Base-by-base conservation (phyloP, 768 basidiomycete species). In the Leccinellum albellum region DNA sequence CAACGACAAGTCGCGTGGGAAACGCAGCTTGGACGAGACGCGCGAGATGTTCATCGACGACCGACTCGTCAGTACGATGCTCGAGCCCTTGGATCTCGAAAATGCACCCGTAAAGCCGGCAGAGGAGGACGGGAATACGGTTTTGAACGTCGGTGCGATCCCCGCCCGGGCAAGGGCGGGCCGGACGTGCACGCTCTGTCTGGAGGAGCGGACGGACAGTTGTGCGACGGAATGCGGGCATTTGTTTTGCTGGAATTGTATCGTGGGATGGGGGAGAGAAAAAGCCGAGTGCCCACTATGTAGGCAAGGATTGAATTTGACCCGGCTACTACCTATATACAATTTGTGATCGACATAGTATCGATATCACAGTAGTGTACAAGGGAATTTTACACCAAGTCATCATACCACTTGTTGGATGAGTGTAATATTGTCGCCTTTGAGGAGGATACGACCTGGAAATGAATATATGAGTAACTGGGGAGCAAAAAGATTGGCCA, bases 351-450 rank as follows among this genome's bases (percentile, higher is more conserved):
- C 56, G 52, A 33, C 9, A n/a, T 48, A 48, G 37, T 32, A 59
- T 55, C 55, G 51, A 44, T 51, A 5, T 23, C 33, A 56, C 56
- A 35, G 29, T 49, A 49, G 59, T 21, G 51, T 21, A 33, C 48
- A 52, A 45, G 37, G 28, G n/a, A 20, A 17, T 68, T 66, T 61
- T 69, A 56, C 29, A 50, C 49, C 20, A 29, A 28, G 40, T 45
- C 29, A 46, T 73, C 61, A 76, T 67, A 68, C 70, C 28, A 77
- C 62, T 74, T 87, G 89, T 70, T 96, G 93, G 70, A 98, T 96
- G 53, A 95, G 83, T n/a, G 96, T 98, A 69, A 98, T 98, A 71
- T 95, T 97, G 71, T 98, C 96, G 57, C 96, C 96, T 75, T 98
- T 98, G 61, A 98, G 79, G 64, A 98, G 79, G 72, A 98, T 92